Base-by-base conservation (phyloP, 2,329 filamentous ascomycete genomes). In the Cadophora malorum region DNA sequence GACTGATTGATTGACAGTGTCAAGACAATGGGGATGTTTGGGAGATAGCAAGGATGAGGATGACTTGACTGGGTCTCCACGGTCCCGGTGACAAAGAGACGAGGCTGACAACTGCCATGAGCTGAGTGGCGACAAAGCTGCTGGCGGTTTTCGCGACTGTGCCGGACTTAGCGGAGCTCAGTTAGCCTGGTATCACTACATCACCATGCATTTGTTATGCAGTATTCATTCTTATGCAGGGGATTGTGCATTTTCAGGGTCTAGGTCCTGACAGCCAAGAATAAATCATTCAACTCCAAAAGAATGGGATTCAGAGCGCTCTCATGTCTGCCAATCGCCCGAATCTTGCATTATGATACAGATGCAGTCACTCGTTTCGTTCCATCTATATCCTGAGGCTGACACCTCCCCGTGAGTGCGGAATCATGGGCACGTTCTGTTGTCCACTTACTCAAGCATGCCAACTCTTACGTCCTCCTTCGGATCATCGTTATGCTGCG, bases 161-260 rank as follows among this genome's bases (percentile, higher is more conserved):
- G n/a, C n/a, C n/a, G 50, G 50, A 31, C 50, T 31, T 53, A 55
- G 52, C 52, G 52, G 52, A 49, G 2, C 45, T 7, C 45, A 19
- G 19, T 10, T 45, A 38, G 35, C 35, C 35, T 38, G n/a, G 19
- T 49, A 21, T 21, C 45, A 49, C 52, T 55, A 55, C 52, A 55
- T 55, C 52, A 55, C 28, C 28, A 33, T 33, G 52, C 52, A 55
- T 55, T 25, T 7, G 12, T 52, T 55, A n/a, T 55, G 52, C 52
- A 55, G 25, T 10, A 31, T 33, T 31, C n/a, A n/a, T n/a, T n/a
- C n/a, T n/a, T 55, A 55, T 55, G 52, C 52, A 55, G 52, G 52
- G 25, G 25, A 31, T 33, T 55, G 9, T 55, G 52, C 52, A 55
- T 33, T 55, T 55, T 8, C 52, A 55, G 14, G 52, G 52, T 49